Conservation (phyloP, 352 stramenopile species). For the Thraustochytrium sp. region DNA sequence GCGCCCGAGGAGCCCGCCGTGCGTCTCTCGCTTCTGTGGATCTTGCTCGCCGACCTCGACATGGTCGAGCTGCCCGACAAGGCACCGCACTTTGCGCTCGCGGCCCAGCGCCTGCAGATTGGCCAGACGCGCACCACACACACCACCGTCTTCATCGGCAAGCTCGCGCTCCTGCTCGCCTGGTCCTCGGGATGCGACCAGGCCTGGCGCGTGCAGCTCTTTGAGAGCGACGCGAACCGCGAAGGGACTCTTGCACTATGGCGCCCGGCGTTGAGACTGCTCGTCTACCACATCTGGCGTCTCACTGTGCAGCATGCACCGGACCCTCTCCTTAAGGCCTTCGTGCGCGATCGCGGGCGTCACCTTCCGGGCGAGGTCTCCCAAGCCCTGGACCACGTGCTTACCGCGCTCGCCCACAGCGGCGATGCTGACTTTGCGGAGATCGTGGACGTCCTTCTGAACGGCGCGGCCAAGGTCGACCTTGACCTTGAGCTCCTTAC, state of each 20-base stretch:
- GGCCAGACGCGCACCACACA: background rate
- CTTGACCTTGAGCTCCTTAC: background rate
- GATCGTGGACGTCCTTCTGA: background rate
- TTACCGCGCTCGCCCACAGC: background rate
- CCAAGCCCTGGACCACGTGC: too few species aligned
- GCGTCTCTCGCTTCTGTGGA: background rate
- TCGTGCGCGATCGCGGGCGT: too few species aligned
- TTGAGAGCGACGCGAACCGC: background rate
- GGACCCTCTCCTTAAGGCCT: too few species aligned
- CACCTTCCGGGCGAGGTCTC: too few species aligned
- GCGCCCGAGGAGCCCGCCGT: background rate
- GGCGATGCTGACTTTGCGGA: background rate
- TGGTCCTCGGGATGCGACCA: background rate
- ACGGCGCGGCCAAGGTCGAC: background rate
- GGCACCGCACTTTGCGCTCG: background rate
- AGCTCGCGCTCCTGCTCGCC: background rate
- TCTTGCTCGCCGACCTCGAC: constrained; percentile 1
- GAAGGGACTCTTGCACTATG: background rate
- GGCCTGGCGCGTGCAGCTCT: background rate
- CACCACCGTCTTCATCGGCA: background rate
- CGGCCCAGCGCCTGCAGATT: background rate
- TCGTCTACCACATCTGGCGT: too few species aligned
- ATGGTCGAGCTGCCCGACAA: background rate
- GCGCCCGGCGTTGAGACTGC: background rate
- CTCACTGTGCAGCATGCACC: too few species aligned